Percentiles rank a stretch among this genome's conserved stretches.
Conservation (phyloP, 2,329 filamentous ascomycete genomes). For the Apiospora koreana region DNA sequence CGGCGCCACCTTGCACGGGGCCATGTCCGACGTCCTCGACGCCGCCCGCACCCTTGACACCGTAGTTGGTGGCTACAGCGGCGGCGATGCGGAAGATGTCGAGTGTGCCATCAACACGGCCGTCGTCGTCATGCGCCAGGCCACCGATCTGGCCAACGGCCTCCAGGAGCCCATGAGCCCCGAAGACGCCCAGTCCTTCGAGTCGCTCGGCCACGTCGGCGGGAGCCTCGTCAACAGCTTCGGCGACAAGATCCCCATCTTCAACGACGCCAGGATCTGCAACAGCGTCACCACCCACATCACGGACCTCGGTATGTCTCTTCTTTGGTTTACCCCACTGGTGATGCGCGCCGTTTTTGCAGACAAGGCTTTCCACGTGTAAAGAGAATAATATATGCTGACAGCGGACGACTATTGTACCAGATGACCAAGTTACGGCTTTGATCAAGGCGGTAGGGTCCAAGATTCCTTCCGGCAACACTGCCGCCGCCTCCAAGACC, state of each 20-base stretch:
- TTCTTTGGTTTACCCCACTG: neutral
- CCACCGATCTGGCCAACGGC: neutral
- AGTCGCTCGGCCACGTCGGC: neutral
- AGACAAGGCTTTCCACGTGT: neutral
- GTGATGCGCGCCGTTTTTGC: no score
- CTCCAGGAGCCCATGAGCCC: neutral
- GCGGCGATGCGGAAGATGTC: conserved; percentile 1
- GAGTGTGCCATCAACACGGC: conserved; percentile 6
- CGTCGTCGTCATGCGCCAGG: neutral
- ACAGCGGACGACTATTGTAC: neutral
- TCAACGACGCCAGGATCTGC: neutral
- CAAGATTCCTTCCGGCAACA: neutral
- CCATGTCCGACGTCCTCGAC: neutral
- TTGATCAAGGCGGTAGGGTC: neutral
- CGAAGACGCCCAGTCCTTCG: neutral
- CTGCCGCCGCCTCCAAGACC: neutral
- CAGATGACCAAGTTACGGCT: neutral
- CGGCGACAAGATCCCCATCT: neutral
- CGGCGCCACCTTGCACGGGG: neutral
- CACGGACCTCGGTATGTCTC: neutral
- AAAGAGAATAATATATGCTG: neutral
- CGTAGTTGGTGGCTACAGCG: neutral
- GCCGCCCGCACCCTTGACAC: neutral
- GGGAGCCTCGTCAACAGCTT: neutral
- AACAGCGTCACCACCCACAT: neutral